Evolutionary conservation across 2,329 filamentous ascomycete genomes (phyloP).

Genomic region (Arthrinium puccinioides): DNA sequence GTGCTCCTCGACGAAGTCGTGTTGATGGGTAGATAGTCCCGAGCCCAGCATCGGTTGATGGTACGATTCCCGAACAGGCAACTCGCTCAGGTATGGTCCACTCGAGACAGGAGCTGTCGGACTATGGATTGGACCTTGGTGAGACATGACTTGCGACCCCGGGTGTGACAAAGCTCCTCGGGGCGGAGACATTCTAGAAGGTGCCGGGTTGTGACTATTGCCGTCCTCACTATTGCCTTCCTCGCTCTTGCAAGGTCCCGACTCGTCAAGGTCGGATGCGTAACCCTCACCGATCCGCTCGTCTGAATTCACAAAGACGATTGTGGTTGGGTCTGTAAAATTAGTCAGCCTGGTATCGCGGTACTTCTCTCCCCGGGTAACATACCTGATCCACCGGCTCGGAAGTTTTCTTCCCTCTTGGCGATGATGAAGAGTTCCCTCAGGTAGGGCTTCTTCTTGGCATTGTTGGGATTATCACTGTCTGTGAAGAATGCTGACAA

Average conservation of each 20-base stretch:
- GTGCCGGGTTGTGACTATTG: slow-evolving; percentile 24
- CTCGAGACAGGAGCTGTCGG: slow-evolving; percentile 24
- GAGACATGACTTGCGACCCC: slow-evolving; percentile 26
- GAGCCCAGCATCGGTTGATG: not conserved
- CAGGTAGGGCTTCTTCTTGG: slow-evolving; percentile 46
- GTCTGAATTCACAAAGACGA: slow-evolving; percentile 43
- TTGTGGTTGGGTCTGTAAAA: slow-evolving; percentile 24
- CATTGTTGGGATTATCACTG: slow-evolving; percentile 44
- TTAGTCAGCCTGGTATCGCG: not conserved
- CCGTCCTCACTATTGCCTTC: slow-evolving; percentile 28
- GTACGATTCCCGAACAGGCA: not conserved
- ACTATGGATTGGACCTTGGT: slow-evolving; percentile 27
- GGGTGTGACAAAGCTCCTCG: slow-evolving; percentile 28
- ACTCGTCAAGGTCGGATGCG: slow-evolving; percentile 39
- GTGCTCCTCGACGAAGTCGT: slow-evolving; percentile 30
- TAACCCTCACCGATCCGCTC: slow-evolving; percentile 42
- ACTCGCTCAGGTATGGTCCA: slow-evolving; percentile 27
- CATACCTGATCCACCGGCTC: slow-evolving; percentile 50
- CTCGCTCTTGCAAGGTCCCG: slow-evolving; percentile 32
- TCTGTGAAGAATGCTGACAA: slow-evolving; percentile 52
- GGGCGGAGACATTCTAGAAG: slow-evolving; percentile 27
- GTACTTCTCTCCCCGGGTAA: not conserved
- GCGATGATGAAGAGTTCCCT: slow-evolving; percentile 58
- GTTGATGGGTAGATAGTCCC: slow-evolving; percentile 18
- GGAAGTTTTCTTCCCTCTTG: slow-evolving; percentile 46